phyloP scores from a whole-genome alignment of 1,139 yeast genomes.

The Blastobotrys illinoisensis region DNA sequence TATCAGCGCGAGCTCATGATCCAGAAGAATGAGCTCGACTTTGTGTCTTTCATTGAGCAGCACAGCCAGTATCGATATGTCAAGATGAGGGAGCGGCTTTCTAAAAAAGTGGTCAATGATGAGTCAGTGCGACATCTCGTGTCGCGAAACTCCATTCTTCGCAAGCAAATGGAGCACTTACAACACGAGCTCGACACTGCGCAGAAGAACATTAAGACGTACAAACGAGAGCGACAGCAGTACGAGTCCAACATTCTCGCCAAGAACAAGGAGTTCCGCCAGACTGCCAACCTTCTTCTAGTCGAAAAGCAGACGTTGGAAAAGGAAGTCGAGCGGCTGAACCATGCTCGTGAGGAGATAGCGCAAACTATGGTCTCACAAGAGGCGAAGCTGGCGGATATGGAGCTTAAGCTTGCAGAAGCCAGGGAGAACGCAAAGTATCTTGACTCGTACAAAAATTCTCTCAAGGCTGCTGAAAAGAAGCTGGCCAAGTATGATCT shows the following conservation, averaged over 20 bases:
- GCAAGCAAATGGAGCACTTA: constrained; percentile 27
- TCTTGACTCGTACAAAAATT: constrained; percentile 18
- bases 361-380: constrained; percentile 12
- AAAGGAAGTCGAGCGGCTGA: constrained; percentile 19
- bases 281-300: constrained; percentile 28
- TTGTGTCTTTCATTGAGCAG: constrained; percentile 50
- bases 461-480: constrained; percentile 20
- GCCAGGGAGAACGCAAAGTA: constrained; percentile 14
- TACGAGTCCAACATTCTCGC: constrained; percentile 33
- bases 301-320: constrained; percentile 18
- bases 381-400: constrained; percentile 19
- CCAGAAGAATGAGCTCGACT: constrained; percentile 57
- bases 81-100: constrained; percentile 36
- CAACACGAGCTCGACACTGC: constrained; percentile 27
- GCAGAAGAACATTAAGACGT: constrained; percentile 26
- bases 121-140: constrained; percentile 29
- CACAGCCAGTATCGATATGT: constrained; percentile 46
- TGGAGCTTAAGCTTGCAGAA: constrained; percentile 22
- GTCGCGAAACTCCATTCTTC: constrained; percentile 26
- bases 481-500: constrained; percentile 13
- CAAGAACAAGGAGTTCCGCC: constrained; percentile 31
- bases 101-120: constrained; percentile 30
- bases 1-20: constrained; percentile 57
- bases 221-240: constrained; percentile 31
- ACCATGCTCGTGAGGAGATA: constrained; percentile 17